A percentile compares a stretch with the other conserved stretches of the same genome.
phyloP scores from a whole-genome alignment of 768 basidiomycete genomes.

The Lactarius psammicola region DNA sequence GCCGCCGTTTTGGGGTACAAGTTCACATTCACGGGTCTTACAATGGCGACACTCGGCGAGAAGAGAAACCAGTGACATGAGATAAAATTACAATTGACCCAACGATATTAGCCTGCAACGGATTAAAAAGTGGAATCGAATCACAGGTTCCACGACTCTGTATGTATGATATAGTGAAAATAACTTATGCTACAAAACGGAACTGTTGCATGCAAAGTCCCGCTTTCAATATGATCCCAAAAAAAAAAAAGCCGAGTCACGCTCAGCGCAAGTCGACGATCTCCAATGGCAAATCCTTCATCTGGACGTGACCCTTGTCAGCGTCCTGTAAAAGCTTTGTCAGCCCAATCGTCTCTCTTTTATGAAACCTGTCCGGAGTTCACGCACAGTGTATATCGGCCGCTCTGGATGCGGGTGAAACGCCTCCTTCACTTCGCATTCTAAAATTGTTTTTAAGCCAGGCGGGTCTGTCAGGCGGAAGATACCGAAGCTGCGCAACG shows the following conservation, averaged over 20 bases:
- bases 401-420: constrained; percentile 85
- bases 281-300: constrained; percentile 69
- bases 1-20: background rate
- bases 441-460: constrained; percentile 68
- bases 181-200: constrained; percentile 14
- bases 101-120: constrained; percentile 13
- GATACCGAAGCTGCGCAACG: constrained; percentile 65
- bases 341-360: background rate
- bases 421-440: constrained; percentile 66
- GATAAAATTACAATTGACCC: constrained; percentile 14
- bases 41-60: too few relatives aligned
- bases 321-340: constrained; percentile 54
- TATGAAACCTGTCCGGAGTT: background rate
- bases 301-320: constrained; percentile 81
- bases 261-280: constrained; percentile 73
- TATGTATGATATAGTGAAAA: constrained; percentile 4
- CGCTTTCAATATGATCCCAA: constrained; percentile 13
- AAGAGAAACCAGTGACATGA: constrained; percentile 3
- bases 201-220: constrained; percentile 1
- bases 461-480: constrained; percentile 89
- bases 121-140: constrained; percentile 1
- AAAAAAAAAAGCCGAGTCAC: background rate
- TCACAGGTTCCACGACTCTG: constrained; percentile 9
- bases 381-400: constrained; percentile 81
- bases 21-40: background rate